Evolutionary conservation across 208 protist species (phyloP).

Genomic region (Balamuthia mandrillaris): DNA sequence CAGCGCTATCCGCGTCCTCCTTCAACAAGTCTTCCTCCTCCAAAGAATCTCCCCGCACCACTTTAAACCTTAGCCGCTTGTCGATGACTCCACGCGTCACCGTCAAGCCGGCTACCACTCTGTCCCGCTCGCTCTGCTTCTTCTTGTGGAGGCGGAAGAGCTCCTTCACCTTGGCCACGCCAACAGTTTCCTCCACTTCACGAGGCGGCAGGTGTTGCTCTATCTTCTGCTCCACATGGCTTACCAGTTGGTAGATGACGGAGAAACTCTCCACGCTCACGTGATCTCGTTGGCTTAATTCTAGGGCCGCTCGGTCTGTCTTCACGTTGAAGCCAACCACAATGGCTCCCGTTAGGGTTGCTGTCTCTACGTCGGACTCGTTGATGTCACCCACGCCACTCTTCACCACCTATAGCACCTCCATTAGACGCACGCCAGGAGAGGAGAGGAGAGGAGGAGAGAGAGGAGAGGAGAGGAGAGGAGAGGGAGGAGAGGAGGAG

Average conservation of each 20-base stretch:
- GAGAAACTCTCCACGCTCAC: constrained; percentile 34
- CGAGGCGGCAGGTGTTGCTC: constrained; percentile 15
- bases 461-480: not conserved
- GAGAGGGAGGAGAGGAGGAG: not conserved
- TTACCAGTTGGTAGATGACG: constrained; percentile 69
- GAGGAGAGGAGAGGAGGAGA: not conserved
- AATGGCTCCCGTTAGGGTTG: constrained; percentile 26
- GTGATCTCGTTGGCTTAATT: not conserved
- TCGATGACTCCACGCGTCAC: constrained; percentile 45
- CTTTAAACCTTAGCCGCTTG: not conserved
- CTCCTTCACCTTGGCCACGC: constrained; percentile 45
- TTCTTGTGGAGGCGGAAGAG: constrained; percentile 41
- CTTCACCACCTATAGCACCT: constrained; percentile 39
- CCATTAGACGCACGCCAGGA: not conserved
- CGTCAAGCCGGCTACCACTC: constrained; percentile 51
- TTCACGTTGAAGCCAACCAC: constrained; percentile 59
- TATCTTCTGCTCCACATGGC: constrained; percentile 48
- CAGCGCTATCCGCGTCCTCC: not conserved
- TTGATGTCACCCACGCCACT: constrained; percentile 43
- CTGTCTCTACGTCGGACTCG: constrained; percentile 41
- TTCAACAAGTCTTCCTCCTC: not conserved
- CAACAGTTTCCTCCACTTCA: constrained; percentile 31
- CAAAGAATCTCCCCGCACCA: not conserved
- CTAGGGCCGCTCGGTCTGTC: not conserved
- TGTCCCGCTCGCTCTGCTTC: constrained; percentile 14